These are phyloP conservation scores for Suillus placidus DNA, from an alignment of 768 basidiomycete genomes.

Conservation along the genomic window DNA sequence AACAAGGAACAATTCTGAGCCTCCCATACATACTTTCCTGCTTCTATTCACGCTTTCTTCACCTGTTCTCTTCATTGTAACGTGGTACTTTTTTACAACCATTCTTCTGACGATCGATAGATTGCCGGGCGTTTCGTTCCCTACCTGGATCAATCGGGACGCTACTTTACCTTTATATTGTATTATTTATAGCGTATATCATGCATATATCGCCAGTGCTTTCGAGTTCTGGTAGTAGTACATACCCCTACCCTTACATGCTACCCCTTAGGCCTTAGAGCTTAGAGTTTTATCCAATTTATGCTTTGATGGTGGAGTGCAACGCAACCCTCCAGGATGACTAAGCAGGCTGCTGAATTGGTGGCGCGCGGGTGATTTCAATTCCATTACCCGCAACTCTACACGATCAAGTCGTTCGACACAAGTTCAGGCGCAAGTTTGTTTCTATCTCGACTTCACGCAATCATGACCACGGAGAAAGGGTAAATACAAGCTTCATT, in stretches of 20 bases:
- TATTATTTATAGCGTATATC: neutral
- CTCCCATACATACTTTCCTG: neutral
- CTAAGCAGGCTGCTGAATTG: conserved; percentile 8
- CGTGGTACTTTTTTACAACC: neutral
- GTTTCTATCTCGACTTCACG: conserved; percentile 1
- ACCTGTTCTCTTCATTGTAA: neutral
- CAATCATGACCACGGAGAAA: conserved; percentile 44
- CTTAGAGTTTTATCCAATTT: neutral
- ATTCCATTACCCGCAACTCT: conserved; percentile 5
- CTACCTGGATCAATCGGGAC: neutral
- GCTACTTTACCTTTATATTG: neutral
- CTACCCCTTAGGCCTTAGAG: neutral
- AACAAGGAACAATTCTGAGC: conserved; percentile 12
- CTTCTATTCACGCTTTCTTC: neutral
- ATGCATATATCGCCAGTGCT: neutral
- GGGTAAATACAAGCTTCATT: conserved; percentile 35
- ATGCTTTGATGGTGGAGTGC: neutral
- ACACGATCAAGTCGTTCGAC: conserved; percentile 14
- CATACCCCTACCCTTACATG: neutral
- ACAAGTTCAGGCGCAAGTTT: conserved; percentile 12
- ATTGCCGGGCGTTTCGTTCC: too few species aligned
- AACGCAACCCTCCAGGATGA: neutral
- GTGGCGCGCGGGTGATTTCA: conserved; percentile 2
- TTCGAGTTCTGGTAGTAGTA: neutral
- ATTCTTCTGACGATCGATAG: neutral